Conservation (phyloP, 768 basidiomycete species). For the Boletus vermiculosoides region DNA sequence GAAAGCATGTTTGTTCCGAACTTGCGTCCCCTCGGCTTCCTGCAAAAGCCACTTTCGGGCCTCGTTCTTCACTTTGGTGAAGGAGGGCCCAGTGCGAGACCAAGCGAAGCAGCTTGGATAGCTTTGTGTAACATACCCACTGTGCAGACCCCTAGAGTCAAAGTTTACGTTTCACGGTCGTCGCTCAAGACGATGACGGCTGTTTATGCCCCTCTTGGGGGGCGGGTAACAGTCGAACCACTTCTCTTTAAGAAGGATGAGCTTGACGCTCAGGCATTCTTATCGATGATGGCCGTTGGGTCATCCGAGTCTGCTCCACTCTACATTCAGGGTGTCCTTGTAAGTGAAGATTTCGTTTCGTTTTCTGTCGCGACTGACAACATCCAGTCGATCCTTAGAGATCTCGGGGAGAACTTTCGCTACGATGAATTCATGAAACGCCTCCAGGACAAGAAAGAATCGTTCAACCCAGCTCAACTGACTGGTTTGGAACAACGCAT, state of each 20-base stretch:
- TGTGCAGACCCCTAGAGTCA: conserved; percentile 33
- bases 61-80: conserved; percentile 71
- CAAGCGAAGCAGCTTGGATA: conserved; percentile 68
- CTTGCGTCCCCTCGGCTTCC: conserved; percentile 46
- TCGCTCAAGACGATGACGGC: conserved; percentile 59
- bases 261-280: conserved; percentile 63
- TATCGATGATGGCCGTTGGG: conserved; percentile 74
- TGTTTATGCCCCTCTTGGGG: conserved; percentile 53
- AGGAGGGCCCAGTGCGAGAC: conserved; percentile 54
- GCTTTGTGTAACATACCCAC: conserved; percentile 38
- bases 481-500: conserved; percentile 62
- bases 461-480: conserved; percentile 57
- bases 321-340: conserved; percentile 68
- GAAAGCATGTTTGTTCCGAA: conserved; percentile 68
- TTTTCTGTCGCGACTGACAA: conserved; percentile 8
- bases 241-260: conserved; percentile 57
- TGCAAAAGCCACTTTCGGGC: conserved; percentile 56
- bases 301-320: conserved; percentile 61
- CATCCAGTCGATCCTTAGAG: conserved; percentile 56
- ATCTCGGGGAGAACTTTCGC: conserved; percentile 58
- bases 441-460: conserved; percentile 45
- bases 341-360: conserved; percentile 31
- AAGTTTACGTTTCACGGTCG: conserved; percentile 60
- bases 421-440: conserved; percentile 48
- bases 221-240: conserved; percentile 50